Evolutionary conservation across 1,284 basidiomycete species (phyloP).

Genomic region (Heterobasidion annosum): DNA sequence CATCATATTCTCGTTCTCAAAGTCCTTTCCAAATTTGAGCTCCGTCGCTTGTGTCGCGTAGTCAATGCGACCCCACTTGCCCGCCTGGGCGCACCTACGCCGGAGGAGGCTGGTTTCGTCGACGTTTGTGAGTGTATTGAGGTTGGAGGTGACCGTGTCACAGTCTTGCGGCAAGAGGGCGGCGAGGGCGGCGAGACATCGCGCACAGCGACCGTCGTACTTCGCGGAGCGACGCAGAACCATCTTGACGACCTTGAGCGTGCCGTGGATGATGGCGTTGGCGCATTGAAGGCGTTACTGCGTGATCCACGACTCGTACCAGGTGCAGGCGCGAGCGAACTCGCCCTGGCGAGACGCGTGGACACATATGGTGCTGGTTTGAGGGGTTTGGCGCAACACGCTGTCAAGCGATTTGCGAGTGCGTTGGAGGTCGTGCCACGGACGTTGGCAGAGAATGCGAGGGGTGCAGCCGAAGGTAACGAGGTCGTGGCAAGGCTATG

Average conservation of each 20-base stretch:
- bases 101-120: constrained; percentile 92
- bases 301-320: constrained; percentile 89
- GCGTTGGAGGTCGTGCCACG: constrained; percentile 91
- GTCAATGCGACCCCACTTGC: constrained; percentile 95
- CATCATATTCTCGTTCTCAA: constrained; percentile 93
- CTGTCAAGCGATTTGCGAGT: constrained; percentile 84
- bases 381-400: constrained; percentile 91
- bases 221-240: constrained; percentile 95
- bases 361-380: constrained; percentile 84
- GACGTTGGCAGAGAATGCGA: constrained; percentile 92
- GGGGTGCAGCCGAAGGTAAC: constrained; percentile 86
- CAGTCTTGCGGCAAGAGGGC: constrained; percentile 85
- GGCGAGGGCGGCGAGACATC: constrained; percentile 45
- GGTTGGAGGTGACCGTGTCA: constrained; percentile 96
- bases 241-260: constrained; percentile 91
- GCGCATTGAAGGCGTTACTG: constrained; percentile 90
- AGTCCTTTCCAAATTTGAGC: constrained; percentile 96
- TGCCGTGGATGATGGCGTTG: constrained; percentile 95
- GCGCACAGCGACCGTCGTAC: constrained; percentile 87
- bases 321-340: constrained; percentile 91
- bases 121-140: constrained; percentile 95
- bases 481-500: constrained; percentile 85
- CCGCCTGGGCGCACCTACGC: constrained; percentile 89
- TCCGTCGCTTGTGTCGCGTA: constrained; percentile 89
- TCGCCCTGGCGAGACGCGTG: constrained; percentile 82